Conservation (phyloP, 140 eudicot species). For the Cichorium intybus region DNA sequence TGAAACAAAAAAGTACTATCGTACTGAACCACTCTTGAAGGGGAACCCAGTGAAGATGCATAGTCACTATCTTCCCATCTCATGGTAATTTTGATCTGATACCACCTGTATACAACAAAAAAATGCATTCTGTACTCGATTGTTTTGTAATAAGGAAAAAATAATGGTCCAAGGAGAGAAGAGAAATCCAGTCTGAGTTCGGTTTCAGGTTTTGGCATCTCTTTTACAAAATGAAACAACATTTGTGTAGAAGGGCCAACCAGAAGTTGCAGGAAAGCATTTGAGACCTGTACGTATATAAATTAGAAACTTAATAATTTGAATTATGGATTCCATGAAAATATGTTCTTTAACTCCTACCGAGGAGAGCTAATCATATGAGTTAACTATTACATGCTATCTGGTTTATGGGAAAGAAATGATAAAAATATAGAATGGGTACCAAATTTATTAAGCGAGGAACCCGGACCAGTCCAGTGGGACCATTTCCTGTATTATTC, state of each 20-base stretch:
- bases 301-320: slow-evolving; percentile 9
- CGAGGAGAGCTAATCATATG: not conserved
- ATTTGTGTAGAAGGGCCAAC: slow-evolving; percentile 62
- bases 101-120: no score
- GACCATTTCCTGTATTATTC: slow-evolving; percentile 60
- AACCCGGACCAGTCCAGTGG: slow-evolving; percentile 50
- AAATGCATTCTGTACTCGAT: no score
- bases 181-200: slow-evolving; percentile 64
- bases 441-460: slow-evolving; percentile 90
- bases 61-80: no score
- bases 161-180: slow-evolving; percentile 82
- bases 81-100: no score
- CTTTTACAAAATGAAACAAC: slow-evolving; percentile 80
- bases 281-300: slow-evolving; percentile 60
- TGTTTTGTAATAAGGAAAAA: no score
- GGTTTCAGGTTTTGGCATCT: slow-evolving; percentile 90
- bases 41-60: no score
- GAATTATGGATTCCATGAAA: slow-evolving; percentile 2
- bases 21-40: no score
- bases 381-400: not conserved
- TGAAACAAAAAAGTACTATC: no score
- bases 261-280: slow-evolving; percentile 69
- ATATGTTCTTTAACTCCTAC: not conserved
- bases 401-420: not conserved
- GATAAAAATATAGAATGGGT: slow-evolving; percentile 25